Conservation (phyloP, 2,329 filamentous ascomycete species). For the Clonostachys sp. region DNA sequence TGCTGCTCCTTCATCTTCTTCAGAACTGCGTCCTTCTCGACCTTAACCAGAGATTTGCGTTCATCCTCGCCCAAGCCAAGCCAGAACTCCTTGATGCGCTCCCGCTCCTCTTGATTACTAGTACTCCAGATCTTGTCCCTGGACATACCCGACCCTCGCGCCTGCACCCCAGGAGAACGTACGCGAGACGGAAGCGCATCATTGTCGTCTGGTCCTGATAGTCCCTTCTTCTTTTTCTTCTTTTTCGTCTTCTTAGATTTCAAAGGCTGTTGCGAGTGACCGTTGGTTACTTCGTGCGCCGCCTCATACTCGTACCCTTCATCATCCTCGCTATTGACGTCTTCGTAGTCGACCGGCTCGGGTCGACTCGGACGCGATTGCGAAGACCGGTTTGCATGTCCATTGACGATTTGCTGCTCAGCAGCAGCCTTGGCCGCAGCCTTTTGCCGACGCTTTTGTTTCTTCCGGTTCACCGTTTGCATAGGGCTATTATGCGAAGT, state of each 20-base stretch:
- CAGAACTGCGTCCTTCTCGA: conserved; percentile 96
- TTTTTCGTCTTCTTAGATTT: conserved; percentile 61
- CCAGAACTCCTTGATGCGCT: conserved; percentile 98
- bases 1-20: conserved; percentile 99
- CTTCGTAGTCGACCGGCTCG: conserved; percentile 37
- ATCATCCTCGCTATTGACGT: conserved; percentile 52
- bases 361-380: conserved; percentile 12
- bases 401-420: conserved; percentile 28
- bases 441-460: conserved; percentile 89
- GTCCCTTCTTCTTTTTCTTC: conserved; percentile 58
- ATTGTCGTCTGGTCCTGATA: conserved; percentile 6
- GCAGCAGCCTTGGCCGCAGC: conserved; percentile 64
- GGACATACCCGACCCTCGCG: conserved; percentile 39
- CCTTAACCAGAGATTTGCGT: conserved; percentile 90
- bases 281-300: conserved; percentile 18
- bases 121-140: conserved; percentile 97
- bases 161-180: too few species aligned
- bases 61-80: conserved; percentile 90
- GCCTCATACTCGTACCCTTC: conserved; percentile 33
- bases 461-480: conserved; percentile 77
- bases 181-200: not conserved
- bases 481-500: conserved; percentile 21
- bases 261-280: conserved; percentile 15
- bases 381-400: conserved; percentile 28
- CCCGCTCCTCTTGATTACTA: conserved; percentile 86